Evolutionary conservation across 2,329 filamentous ascomycete genomes (phyloP), one percentile per base, ranked within the genome.

Genomic region (Aspergillus neoniger): DNA sequence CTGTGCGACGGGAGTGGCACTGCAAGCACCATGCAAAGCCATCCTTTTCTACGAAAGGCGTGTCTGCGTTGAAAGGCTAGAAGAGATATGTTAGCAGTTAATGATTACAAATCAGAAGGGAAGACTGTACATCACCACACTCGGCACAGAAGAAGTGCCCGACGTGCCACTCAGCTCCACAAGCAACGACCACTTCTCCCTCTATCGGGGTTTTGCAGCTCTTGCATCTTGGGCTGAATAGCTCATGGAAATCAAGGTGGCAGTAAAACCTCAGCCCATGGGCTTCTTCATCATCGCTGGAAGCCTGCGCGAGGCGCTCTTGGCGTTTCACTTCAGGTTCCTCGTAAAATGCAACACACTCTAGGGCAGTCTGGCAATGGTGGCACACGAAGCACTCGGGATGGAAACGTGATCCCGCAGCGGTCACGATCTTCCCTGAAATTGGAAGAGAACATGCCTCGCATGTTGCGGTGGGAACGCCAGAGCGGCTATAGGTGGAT

Each of bases 131-230:
- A 79, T 99, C 94, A 67, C 95, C 95, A 74, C 95, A 99, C 82
- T 99, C 92, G 44, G 95, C 95, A 73, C 95, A 99, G 84, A 99
- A 99, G 80, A 99, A 99, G 79, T 99, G 95, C 0, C 95, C 95
- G 56, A 91, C 91, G 76, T 99, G 95, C 91, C 92, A 99, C 78
- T 96, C 92, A n/a, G 89, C 86, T 1, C 95, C 95, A 59, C 96
- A 91, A 1, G 95, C 95, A 14, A 97, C 89, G 32, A 97, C 88
- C 67, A 98, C 92, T 77, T 98, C 93, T 44, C 93, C 93, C 67
- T 98, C 88, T 70, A 99, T 99, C 3, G 95, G 94, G 7, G 95
- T 99, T 75, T 90, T 92, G 85, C 95, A 99, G 75, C 91, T 92
- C 79, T 95, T 95, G 83, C 95, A 99, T 44, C 92, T 88, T 4